These are phyloP conservation scores for Stagonosporopsis rhizophila DNA, from an alignment of 2,329 filamentous ascomycete genomes.

Conservation along the genomic window DNA sequence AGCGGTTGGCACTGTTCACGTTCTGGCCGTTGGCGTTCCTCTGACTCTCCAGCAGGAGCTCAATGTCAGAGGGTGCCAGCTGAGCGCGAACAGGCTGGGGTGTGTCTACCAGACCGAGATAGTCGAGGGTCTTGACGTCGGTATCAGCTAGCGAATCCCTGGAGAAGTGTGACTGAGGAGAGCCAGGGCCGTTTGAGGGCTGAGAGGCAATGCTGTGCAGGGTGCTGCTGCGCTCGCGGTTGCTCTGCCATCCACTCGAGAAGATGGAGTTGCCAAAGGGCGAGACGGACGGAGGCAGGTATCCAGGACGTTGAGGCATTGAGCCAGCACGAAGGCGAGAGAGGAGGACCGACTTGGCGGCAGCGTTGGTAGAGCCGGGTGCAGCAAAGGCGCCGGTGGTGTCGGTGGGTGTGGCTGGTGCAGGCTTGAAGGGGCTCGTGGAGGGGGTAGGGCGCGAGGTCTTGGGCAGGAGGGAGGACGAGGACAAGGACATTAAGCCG, in stretches of 20 bases:
- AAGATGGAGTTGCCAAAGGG: conserved; percentile 93
- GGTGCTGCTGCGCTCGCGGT: conserved; percentile 84
- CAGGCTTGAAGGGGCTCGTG: conserved; percentile 84
- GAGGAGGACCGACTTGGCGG: conserved; percentile 73
- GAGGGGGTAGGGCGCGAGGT: conserved; percentile 85
- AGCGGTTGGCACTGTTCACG: conserved; percentile 78
- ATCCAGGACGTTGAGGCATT: conserved; percentile 86
- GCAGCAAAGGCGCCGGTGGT: conserved; percentile 42
- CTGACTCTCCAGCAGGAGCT: conserved; percentile 60
- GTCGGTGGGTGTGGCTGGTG: conserved; percentile 52
- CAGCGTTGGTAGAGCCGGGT: conserved; percentile 56
- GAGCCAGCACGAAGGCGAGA: conserved; percentile 90
- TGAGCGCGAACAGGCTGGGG: conserved; percentile 80
- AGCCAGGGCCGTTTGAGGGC: conserved; percentile 85
- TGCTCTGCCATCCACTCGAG: conserved; percentile 80
- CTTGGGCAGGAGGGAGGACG: conserved; percentile 68
- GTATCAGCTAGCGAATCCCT: conserved; percentile 84
- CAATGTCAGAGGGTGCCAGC: conserved; percentile 67
- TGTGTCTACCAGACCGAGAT: conserved; percentile 92
- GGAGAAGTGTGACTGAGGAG: conserved; percentile 85
- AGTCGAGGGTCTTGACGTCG: conserved; percentile 93
- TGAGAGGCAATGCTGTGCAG: conserved; percentile 88
- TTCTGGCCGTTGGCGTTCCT: conserved; percentile 63
- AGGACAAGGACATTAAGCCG: conserved; percentile 57
- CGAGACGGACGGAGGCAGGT: conserved; percentile 60